A percentile compares a stretch with the other conserved stretches of the same genome.
Evolutionary conservation across 2,329 filamentous ascomycete species (phyloP).

Genomic region (Zalaria sp.): DNA sequence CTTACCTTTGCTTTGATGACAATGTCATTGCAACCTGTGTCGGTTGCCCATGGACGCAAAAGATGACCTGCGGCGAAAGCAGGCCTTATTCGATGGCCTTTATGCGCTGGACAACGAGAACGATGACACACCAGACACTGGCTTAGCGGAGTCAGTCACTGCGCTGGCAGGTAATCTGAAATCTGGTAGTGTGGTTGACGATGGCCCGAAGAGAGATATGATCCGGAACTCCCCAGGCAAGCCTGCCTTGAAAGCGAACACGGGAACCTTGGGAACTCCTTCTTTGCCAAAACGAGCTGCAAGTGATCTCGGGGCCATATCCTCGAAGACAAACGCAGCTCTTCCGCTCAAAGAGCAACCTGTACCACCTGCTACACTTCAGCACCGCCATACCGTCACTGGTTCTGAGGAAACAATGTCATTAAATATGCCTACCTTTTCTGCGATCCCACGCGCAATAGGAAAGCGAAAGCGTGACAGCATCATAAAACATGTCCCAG

Average conservation of each 20-base stretch:
- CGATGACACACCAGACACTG: conserved; percentile 10
- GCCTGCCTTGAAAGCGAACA: too few species aligned
- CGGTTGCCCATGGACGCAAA: too few species aligned
- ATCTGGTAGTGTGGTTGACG: too few species aligned
- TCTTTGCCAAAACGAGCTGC: too few species aligned
- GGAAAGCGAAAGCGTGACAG: conserved; percentile 16
- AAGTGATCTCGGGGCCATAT: too few species aligned
- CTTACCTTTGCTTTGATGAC: too few species aligned
- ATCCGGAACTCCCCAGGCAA: too few species aligned
- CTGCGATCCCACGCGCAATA: conserved; percentile 5
- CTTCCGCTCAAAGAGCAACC: too few species aligned
- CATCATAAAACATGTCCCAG: conserved; percentile 9
- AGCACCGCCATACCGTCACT: not conserved
- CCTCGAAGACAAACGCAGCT: too few species aligned
- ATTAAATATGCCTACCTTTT: conserved; percentile 8
- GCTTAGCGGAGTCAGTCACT: conserved; percentile 9
- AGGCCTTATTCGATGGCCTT: conserved; percentile 10
- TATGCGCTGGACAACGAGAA: conserved; percentile 9
- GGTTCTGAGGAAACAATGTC: conserved; percentile 5
- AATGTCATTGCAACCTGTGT: too few species aligned
- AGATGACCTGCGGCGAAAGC: conserved; percentile 6
- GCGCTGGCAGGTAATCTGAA: conserved; percentile 6
- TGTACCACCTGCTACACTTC: not conserved
- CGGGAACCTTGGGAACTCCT: too few species aligned
- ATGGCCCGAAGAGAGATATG: too few species aligned